Evolutionary conservation across 2,329 filamentous ascomycete species (phyloP).

Genomic region (Phialophora tarda): DNA sequence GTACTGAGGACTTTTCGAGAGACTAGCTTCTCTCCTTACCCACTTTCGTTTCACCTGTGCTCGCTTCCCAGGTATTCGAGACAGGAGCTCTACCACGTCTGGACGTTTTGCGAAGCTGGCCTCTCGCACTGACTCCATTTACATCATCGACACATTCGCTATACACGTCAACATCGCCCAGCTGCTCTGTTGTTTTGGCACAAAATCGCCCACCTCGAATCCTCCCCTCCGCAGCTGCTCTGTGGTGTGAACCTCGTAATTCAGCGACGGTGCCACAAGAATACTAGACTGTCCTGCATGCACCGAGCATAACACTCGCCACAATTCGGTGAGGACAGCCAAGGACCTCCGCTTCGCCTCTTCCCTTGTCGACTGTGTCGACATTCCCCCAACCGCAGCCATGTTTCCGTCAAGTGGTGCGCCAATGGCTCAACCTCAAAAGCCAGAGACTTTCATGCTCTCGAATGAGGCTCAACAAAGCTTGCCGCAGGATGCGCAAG

Average conservation of each 20-base stretch:
- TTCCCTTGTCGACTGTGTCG: constrained; percentile 34
- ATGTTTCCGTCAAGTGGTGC: constrained; percentile 83
- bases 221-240: constrained; percentile 12
- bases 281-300: constrained; percentile 11
- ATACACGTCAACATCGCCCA: constrained; percentile 29
- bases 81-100: constrained; percentile 40
- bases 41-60: constrained; percentile 41
- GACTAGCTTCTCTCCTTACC: constrained; percentile 41
- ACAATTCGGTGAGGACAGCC: constrained; percentile 33
- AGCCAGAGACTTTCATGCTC: constrained; percentile 98
- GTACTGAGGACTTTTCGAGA: constrained; percentile 34
- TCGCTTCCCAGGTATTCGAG: constrained; percentile 37
- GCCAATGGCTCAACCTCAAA: constrained; percentile 88
- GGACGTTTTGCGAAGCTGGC: constrained; percentile 40
- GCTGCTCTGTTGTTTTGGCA: constrained; percentile 20
- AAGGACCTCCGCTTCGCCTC: constrained; percentile 22
- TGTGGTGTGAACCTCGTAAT: constrained; percentile 6
- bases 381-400: constrained; percentile 31
- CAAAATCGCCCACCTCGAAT: constrained; percentile 14
- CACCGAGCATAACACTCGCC: constrained; percentile 17
- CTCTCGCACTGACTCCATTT: constrained; percentile 38
- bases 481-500: constrained; percentile 92
- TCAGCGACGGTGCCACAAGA: constrained; percentile 17
- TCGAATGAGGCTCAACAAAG: constrained; percentile 96
- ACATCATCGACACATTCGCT: constrained; percentile 38